These are phyloP conservation scores for Lactarius psammicola DNA, from an alignment of 768 basidiomycete species.

Conservation along the genomic window DNA sequence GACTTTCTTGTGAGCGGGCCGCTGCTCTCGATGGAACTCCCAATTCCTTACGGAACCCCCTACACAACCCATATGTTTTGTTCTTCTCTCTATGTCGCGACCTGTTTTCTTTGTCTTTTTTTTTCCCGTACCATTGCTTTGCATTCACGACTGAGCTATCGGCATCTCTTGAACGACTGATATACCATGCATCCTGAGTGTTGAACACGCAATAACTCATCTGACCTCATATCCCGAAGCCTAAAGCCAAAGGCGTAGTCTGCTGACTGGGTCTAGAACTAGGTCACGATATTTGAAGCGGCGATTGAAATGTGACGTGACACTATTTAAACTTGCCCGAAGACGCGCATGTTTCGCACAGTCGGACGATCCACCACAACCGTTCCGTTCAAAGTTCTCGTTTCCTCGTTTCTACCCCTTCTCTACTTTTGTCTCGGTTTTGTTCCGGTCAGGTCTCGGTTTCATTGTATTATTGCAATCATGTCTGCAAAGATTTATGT, in stretches of 20 bases:
- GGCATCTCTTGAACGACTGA: constrained; percentile 3
- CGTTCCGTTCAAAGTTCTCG: constrained; percentile 29
- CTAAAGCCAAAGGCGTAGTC: constrained; percentile 19
- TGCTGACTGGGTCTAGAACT: constrained; percentile 22
- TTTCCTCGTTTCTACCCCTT: constrained; percentile 24
- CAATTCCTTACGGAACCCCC: background rate
- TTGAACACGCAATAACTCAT: background rate
- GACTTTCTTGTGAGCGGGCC: constrained; percentile 39
- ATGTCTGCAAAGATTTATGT: constrained; percentile 89
- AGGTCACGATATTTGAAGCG: constrained; percentile 39
- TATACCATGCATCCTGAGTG: constrained; percentile 3
- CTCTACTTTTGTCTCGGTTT: constrained; percentile 29
- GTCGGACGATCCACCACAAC: constrained; percentile 25
- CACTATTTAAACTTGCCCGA: constrained; percentile 41
- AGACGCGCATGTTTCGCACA: constrained; percentile 2
- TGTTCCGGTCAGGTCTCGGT: constrained; percentile 28
- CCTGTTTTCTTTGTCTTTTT: background rate
- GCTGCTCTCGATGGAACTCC: background rate
- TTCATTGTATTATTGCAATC: constrained; percentile 36
- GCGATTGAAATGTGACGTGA: constrained; percentile 47
- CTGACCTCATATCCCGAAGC: background rate
- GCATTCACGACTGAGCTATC: constrained; percentile 19
- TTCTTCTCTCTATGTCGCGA: background rate
- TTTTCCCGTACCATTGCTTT: background rate
- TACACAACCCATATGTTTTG: background rate